These are phyloP conservation scores for Zoysia matrella DNA, from an alignment of 202 grass and related monocot species.

Conservation along the genomic window DNA sequence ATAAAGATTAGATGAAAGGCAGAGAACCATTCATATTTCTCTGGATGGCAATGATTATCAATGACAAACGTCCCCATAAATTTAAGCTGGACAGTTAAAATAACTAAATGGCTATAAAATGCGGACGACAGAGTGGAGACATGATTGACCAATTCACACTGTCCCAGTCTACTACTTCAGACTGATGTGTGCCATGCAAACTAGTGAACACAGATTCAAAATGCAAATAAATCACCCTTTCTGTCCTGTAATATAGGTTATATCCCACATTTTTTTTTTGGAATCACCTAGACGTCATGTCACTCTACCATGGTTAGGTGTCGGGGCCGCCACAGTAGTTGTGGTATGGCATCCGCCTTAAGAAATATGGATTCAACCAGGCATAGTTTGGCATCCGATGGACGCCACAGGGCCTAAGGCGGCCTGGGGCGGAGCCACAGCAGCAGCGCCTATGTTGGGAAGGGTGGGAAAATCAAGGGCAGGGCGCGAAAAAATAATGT, in stretches of 20 bases:
- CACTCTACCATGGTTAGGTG: too few species aligned
- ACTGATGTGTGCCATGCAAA: neutral
- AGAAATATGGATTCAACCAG: too few species aligned
- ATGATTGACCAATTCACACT: slow-evolving; percentile 2
- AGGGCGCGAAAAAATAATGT: too few species aligned
- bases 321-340: too few species aligned
- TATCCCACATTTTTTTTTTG: too few species aligned
- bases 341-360: too few species aligned
- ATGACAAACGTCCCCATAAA: neutral
- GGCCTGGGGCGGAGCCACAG: too few species aligned
- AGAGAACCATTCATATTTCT: neutral
- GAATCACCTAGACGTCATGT: too few species aligned
- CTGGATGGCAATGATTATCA: neutral
- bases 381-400: too few species aligned
- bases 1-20: neutral
- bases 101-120: neutral
- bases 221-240: neutral
- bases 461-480: too few species aligned
- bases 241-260: neutral
- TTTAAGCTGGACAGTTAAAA: neutral
- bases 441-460: too few species aligned
- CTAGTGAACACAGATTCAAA: neutral
- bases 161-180: neutral
- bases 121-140: neutral
- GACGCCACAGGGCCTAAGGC: too few species aligned